Conservation (phyloP, 495 filamentous ascomycete genomes). For the Xylaria acuta region DNA sequence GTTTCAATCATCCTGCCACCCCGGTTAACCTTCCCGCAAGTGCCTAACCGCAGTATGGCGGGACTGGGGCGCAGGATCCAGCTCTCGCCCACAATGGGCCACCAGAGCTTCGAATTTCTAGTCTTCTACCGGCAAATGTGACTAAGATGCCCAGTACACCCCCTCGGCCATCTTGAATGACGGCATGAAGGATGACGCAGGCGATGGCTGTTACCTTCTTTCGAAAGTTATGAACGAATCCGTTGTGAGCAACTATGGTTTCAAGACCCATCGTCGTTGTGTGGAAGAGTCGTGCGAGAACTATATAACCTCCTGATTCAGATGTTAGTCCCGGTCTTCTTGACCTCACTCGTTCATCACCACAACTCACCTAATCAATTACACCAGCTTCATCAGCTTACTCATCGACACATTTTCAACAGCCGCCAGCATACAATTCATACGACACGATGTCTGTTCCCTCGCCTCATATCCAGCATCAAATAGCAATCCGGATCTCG, state of each 20-base stretch:
- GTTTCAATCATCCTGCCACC: constrained; percentile 3
- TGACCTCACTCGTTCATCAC: constrained; percentile 12
- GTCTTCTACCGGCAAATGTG: constrained; percentile 11
- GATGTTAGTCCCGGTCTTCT: constrained; percentile 8
- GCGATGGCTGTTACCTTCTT: constrained; percentile 15
- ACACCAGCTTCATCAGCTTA: neutral
- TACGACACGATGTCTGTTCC: constrained; percentile 15
- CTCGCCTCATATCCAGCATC: neutral
- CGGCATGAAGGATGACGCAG: constrained; percentile 19
- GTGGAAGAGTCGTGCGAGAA: neutral
- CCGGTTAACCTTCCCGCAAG: constrained; percentile 6
- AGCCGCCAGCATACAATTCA: neutral
- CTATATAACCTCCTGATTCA: constrained; percentile 20
- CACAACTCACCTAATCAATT: neutral
- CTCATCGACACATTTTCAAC: neutral
- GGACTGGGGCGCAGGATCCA: constrained; percentile 34
- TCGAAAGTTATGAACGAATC: constrained; percentile 26
- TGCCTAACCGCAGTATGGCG: constrained; percentile 30
- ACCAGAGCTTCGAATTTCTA: constrained; percentile 15
- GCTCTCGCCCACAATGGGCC: constrained; percentile 30
- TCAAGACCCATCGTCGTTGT: neutral
- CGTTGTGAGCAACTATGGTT: neutral
- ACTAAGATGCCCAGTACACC: constrained; percentile 2
- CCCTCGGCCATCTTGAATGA: constrained; percentile 11
- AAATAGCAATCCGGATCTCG: neutral